Conservation (phyloP, 306 rosid species). For the Calophaca sinica region DNA sequence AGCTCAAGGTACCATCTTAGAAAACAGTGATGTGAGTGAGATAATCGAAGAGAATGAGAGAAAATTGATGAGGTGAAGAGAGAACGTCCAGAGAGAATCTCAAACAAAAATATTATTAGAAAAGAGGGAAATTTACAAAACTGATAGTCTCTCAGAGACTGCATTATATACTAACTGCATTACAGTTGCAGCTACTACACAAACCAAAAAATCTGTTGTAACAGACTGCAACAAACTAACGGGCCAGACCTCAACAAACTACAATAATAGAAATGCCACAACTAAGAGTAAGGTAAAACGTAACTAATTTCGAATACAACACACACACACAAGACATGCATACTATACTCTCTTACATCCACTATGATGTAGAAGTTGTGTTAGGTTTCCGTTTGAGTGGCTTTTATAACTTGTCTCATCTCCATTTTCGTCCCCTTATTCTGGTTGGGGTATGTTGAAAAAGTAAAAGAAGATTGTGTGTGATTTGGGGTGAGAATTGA, state of each 20-base stretch:
- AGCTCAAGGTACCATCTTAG: too few relatives aligned
- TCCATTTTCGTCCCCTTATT: neutral
- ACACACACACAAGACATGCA: neutral
- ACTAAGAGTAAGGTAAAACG: too few relatives aligned
- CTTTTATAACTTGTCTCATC: neutral
- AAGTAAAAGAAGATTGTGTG: neutral
- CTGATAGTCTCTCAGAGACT: too few relatives aligned
- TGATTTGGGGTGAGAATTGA: conserved; percentile 22
- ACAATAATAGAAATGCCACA: neutral
- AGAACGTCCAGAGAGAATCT: neutral
- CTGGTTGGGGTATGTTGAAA: neutral
- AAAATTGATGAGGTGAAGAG: too few relatives aligned
- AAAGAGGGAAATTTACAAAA: neutral
- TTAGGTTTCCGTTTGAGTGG: conserved; percentile 7
- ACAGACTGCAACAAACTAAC: too few relatives aligned
- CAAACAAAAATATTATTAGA: neutral
- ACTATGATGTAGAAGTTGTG: too few relatives aligned
- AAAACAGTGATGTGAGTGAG: too few relatives aligned
- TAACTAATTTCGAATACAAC: neutral
- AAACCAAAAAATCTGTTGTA: too few relatives aligned
- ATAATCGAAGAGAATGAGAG: too few relatives aligned
- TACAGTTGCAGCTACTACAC: too few relatives aligned
- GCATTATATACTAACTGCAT: too few relatives aligned
- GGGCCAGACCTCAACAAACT: neutral
- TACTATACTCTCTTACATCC: too few relatives aligned